Percentiles rank a stretch among this genome's conserved stretches.
These are phyloP conservation scores for Trametes coccinea DNA, from an alignment of 768 basidiomycete species.

Conservation along the genomic window DNA sequence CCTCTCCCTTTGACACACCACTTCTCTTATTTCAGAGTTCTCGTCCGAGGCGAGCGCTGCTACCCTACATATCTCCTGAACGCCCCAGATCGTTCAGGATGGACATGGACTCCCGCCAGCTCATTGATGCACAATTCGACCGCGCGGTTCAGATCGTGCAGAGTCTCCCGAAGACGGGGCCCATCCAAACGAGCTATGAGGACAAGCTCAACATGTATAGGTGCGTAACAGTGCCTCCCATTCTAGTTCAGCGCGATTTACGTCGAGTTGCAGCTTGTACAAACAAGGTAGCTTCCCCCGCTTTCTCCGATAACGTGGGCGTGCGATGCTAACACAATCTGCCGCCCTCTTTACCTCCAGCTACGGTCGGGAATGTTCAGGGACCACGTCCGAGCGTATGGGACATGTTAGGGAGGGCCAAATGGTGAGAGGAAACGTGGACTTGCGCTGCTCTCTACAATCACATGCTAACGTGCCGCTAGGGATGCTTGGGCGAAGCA, in stretches of 20 bases:
- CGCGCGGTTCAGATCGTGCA: conserved; percentile 95
- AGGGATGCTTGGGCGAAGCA: conserved; percentile 98
- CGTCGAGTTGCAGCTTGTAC: conserved; percentile 60
- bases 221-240: conserved; percentile 38
- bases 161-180: conserved; percentile 87
- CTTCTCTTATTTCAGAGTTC: background rate
- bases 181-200: conserved; percentile 94
- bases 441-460: background rate
- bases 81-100: background rate
- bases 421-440: conserved; percentile 62
- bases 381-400: conserved; percentile 79
- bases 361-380: conserved; percentile 87
- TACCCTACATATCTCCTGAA: background rate
- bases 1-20: conserved; percentile 3
- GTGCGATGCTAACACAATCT: background rate
- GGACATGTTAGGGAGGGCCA: conserved; percentile 90
- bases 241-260: background rate
- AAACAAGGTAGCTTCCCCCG: conserved; percentile 71
- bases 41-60: background rate
- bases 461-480: conserved; percentile 23
- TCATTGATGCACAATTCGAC: conserved; percentile 86
- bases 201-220: conserved; percentile 95
- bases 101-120: conserved; percentile 60
- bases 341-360: conserved; percentile 39
- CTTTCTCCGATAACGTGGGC: background rate